Base-by-base conservation (phyloP, 257 asterid species). In the Jaltomata sinuosa region DNA sequence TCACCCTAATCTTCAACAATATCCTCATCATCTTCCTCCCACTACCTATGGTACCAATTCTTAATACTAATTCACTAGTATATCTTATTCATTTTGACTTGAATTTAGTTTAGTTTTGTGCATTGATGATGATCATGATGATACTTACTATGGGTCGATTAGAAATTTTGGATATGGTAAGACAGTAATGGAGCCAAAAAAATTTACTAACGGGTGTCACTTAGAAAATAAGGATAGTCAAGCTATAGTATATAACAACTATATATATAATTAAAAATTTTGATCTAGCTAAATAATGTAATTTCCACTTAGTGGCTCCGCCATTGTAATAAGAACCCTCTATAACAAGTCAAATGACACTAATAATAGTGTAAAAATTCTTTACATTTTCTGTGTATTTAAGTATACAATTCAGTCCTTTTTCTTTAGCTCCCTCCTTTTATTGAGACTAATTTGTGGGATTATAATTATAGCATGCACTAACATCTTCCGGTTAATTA, bases 1-100 rank as follows among this genome's bases (percentile, higher is more conserved):
- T 57, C 96, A 94, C 67, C 95, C 97, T 34, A 92, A 93, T 78
- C 95, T 92, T 84, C 97, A 92, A 85, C 89, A 90, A n/a, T n/a
- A n/a, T n/a, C 21, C 77, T 6, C 85, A n/a, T 11, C 45, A 36
- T 68, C 53, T 53, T 9, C 88, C 83, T 16, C 85, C 67, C 31
- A 10, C 79, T 84, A 84, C 36, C 54, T 81, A 86, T 11, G 84
- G 85, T 18, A 22, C 50, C 14, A 1, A 45, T 45, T 45, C 2
- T 32, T 32, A 50, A 50, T 50, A 15, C 55, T 50, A 49, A 49
- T 49, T 52, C 57, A 52, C 57, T 52, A 3, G 3, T 3, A 1
- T 32, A 32, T 14, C 57, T 52, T 52, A 14, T 52, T 52, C n/a
- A 3, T 53, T 50, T 18, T 19, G 59, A 53, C 8, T 53, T 52